Conservation (phyloP, 768 basidiomycete species). For the Lactifluus echinatus region DNA sequence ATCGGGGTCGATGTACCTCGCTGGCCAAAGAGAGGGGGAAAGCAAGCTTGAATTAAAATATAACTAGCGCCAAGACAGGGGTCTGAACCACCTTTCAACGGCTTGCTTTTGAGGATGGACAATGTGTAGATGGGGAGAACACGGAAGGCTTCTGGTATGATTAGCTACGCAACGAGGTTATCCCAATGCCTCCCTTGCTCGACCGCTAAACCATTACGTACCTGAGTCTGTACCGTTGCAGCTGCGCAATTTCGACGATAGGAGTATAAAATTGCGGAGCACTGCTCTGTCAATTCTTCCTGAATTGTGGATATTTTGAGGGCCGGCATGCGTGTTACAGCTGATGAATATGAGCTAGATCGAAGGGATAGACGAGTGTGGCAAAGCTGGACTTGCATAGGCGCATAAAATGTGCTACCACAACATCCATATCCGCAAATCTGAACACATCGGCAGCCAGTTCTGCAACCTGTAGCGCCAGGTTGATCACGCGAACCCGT, state of each 20-base stretch:
- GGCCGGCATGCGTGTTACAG: constrained; percentile 52
- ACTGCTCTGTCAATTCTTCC: constrained; percentile 77
- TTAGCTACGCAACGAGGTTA: constrained; percentile 46
- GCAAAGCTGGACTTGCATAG: constrained; percentile 46
- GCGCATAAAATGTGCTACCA: constrained; percentile 63
- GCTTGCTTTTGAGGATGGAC: constrained; percentile 79
- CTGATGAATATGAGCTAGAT: constrained; percentile 32
- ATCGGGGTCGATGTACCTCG: constrained; percentile 84
- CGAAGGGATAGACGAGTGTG: neutral
- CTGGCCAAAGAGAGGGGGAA: constrained; percentile 30
- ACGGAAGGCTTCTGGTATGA: constrained; percentile 90
- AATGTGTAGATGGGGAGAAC: constrained; percentile 75
- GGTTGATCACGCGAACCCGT: constrained; percentile 76
- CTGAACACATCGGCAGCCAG: constrained; percentile 90
- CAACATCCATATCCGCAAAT: constrained; percentile 83
- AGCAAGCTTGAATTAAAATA: neutral
- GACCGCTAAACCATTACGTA: constrained; percentile 27
- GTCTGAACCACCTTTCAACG: constrained; percentile 66
- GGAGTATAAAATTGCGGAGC: constrained; percentile 70
- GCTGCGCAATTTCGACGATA: constrained; percentile 88
- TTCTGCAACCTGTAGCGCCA: constrained; percentile 72
- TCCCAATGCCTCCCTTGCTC: neutral
- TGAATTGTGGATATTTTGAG: constrained; percentile 67
- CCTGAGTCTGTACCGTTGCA: constrained; percentile 69
- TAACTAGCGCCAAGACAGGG: neutral